These are phyloP conservation scores for Candida odintsovae DNA, from an alignment of 805 yeast species.

Conservation along the genomic window DNA sequence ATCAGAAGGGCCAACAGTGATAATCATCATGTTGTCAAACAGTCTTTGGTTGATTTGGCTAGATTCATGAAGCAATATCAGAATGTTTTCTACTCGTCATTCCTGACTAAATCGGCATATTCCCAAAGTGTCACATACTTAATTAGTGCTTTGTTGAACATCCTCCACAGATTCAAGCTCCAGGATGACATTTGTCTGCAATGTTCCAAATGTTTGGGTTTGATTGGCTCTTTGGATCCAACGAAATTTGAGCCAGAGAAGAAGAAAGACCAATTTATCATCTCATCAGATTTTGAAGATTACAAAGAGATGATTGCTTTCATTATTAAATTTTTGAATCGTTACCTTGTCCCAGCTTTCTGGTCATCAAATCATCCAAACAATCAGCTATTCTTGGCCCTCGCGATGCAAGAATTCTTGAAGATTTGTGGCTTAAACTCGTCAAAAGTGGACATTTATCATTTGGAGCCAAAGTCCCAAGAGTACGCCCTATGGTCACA, in stretches of 20 bases:
- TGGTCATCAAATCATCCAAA: constrained; percentile 88
- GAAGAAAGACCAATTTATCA: constrained; percentile 38
- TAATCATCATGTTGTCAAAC: constrained; percentile 66
- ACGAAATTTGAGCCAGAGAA: constrained; percentile 42
- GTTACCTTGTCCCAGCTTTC: constrained; percentile 72
- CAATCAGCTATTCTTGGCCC: constrained; percentile 77
- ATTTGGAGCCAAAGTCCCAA: constrained; percentile 20
- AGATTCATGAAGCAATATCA: constrained; percentile 49
- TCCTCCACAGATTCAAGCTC: constrained; percentile 49
- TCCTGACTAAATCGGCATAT: constrained; percentile 31
- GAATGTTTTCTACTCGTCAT: constrained; percentile 39
- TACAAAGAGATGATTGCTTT: constrained; percentile 59
- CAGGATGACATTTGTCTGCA: constrained; percentile 46
- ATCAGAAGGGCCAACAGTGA: constrained; percentile 52
- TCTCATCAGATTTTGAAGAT: constrained; percentile 59
- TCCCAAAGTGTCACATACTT: constrained; percentile 36
- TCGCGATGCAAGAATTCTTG: constrained; percentile 82
- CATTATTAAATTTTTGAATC: constrained; percentile 57
- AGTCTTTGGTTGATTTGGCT: constrained; percentile 60
- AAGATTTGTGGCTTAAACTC: constrained; percentile 50
- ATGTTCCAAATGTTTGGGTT: constrained; percentile 66
- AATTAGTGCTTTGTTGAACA: constrained; percentile 47
- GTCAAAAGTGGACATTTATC: constrained; percentile 25
- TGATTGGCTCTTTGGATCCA: constrained; percentile 72
- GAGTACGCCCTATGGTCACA: constrained; percentile 48